Base-by-base conservation (phyloP, 2,329 filamentous ascomycete genomes). In the Neonectria magnoliae region DNA sequence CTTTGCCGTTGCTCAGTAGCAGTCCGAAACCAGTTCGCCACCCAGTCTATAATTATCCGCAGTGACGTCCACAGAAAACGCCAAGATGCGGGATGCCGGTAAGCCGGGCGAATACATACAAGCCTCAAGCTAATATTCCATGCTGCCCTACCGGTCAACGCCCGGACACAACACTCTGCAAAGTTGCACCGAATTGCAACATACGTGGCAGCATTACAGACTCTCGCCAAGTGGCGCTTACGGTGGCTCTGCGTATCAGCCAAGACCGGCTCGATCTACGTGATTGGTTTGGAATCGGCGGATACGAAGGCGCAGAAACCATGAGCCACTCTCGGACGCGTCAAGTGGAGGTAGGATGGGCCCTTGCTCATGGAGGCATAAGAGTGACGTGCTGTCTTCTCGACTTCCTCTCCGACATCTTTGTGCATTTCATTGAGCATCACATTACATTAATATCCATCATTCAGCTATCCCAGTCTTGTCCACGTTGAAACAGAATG, bases 271-370 rank as follows among this genome's bases (percentile, higher is more conserved):
- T 22, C 20, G 5, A 6, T n/a, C 18, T 18, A 6, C 9, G 6
- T 62, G 54, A 62, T 62, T 62, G 60, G 60, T 25, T 36, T 20
- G 41, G 11, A 16, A n/a, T 33, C 2, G 52, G 52, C 18, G 33
- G 22, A 22, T 33, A 45, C 60, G 20, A 47, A 45, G 54, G 47
- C 45, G 60, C 53, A 62, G 47, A 38, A 47, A 38, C 27, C 27
- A 20, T 57, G 20, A 62, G 60, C 60, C 60, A 62, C 60, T 36
- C 38, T 42, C 16, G 54, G 36, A 57, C 54, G 41, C 54, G 54
- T 44, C 20, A 44, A 50, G 60, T 33, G 53, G 59, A 44, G 42
- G 50, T 62, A 18, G 47, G 7, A 44, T 51, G 48, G 51, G 14
- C n/a, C 25, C 44, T 25, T 14, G 51, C 29, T 57, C 51, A 10